Evolutionary conservation across 805 yeast species (phyloP), one percentile per base, ranked within the genome.

Genomic region (Ogataea ramenticola): DNA sequence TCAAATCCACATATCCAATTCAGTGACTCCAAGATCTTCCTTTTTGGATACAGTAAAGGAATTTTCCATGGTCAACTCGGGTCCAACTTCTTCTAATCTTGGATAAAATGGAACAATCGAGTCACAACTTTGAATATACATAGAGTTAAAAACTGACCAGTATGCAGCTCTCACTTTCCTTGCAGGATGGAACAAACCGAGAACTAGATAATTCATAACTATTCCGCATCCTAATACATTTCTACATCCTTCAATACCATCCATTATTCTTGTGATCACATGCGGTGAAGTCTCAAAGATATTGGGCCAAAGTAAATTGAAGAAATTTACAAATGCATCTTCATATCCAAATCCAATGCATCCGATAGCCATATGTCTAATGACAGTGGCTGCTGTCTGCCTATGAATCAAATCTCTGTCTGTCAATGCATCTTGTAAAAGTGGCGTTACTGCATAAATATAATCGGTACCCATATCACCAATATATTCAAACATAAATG

Each of bases 211-310:
- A 53, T 85, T 80, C 71, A 84, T 59, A 44, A 84, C 68, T 1
- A 79, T 55, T 0, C 96, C 96, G 5, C 77, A 72, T 0, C 99
- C 99, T 14, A 90, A 60, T 0, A 82, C 82, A 39, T 73, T 66
- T 31, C 91, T 68, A 24, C 88, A 58, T 2, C 86, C 82, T 46
- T 85, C 89, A 24, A 93, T 68, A 43, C 90, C 84, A 44, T 88
- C 97, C 39, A 86, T 49, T 1, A 93, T 80, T 50, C 98, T 76
- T 10, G 69, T 72, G 45, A 90, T 89, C 14, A 90, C 97, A 62
- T 93, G 99, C 0, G 98, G 98, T 0, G 97, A 89, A 0, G 96
- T 86, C 61, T 91, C 99, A 58, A 79, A 89, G 2, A 93, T 70
- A 59, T 93, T 93, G 2, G 99, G 99, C 63, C 89, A 65, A 19